These are phyloP conservation scores for Ophiostoma ips DNA, from an alignment of 2,329 filamentous ascomycete genomes.

Conservation along the genomic window DNA sequence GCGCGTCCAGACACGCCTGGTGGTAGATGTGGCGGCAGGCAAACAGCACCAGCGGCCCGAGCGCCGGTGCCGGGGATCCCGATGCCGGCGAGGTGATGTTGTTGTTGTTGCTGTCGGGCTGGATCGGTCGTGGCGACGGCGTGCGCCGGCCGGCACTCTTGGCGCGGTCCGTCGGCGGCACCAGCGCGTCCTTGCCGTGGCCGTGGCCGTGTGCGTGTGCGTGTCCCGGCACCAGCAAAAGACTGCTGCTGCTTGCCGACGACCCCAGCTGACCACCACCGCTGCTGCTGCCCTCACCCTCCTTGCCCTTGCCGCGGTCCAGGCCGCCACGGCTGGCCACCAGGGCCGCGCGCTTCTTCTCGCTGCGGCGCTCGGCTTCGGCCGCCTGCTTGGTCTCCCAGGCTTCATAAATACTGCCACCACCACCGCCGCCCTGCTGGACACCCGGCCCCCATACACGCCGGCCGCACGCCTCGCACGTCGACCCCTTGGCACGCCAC, in stretches of 20 bases:
- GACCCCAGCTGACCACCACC: neutral
- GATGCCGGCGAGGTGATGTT: conserved; percentile 1
- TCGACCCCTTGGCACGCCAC: conserved; percentile 76
- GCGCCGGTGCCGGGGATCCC: conserved; percentile 25
- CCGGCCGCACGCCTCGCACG: conserved; percentile 73
- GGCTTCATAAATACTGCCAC: conserved; percentile 54
- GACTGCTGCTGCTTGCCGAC: conserved; percentile 11
- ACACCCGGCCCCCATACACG: conserved; percentile 83
- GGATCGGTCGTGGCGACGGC: neutral
- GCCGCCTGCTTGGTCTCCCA: conserved; percentile 54
- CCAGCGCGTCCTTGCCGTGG: conserved; percentile 28
- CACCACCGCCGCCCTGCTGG: neutral
- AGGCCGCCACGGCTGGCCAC: conserved; percentile 15
- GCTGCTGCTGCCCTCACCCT: conserved; percentile 6
- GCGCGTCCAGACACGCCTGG: conserved; percentile 51
- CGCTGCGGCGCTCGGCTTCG: conserved; percentile 31
- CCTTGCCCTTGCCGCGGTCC: conserved; percentile 26
- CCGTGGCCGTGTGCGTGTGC: conserved; percentile 25
- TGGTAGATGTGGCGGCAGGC: conserved; percentile 61
- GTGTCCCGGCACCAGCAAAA: too few relatives aligned
- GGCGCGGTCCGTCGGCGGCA: neutral
- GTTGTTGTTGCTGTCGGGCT: neutral
- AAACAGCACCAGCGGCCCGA: conserved; percentile 52
- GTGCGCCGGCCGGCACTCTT: conserved; percentile 2
- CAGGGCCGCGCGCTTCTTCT: conserved; percentile 7